phyloP scores from a whole-genome alignment of 805 yeast species.

The Lipomyces mesembrius region DNA sequence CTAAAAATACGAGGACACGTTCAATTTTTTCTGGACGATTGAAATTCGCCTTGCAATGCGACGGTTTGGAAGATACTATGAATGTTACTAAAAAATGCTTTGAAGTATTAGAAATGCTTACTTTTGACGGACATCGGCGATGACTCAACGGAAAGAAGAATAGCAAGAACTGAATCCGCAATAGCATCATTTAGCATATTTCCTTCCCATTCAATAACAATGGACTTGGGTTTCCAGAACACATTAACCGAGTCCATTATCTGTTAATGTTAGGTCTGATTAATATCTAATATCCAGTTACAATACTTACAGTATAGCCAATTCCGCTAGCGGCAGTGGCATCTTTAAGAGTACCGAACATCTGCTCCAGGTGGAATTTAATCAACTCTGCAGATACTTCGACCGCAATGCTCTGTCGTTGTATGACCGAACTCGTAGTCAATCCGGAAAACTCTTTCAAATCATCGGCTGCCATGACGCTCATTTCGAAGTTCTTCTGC shows the following conservation, averaged over 20 bases:
- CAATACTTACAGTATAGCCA: constrained; percentile 44
- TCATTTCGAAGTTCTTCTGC: constrained; percentile 87
- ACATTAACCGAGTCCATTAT: constrained; percentile 65
- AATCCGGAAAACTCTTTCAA: constrained; percentile 86
- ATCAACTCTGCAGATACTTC: constrained; percentile 81
- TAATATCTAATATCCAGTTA: neutral
- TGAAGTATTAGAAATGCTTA: constrained; percentile 1
- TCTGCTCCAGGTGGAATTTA: constrained; percentile 88
- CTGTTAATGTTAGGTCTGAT: neutral
- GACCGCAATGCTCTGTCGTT: constrained; percentile 76
- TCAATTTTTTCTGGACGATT: constrained; percentile 41
- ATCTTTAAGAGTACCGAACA: constrained; percentile 86
- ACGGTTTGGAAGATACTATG: constrained; percentile 26
- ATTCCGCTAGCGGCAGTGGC: constrained; percentile 54
- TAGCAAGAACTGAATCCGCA: constrained; percentile 92
- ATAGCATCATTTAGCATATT: constrained; percentile 87
- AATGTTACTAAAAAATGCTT: neutral
- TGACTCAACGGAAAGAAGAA: constrained; percentile 86
- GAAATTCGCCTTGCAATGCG: constrained; percentile 40
- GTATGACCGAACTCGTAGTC: constrained; percentile 81
- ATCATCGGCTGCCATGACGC: constrained; percentile 80
- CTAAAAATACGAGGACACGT: constrained; percentile 64
- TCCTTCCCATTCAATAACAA: constrained; percentile 87
- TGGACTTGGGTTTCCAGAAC: constrained; percentile 54
- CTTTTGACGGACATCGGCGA: constrained; percentile 90